Base-by-base conservation (phyloP, 2,329 filamentous ascomycete genomes). In the Cordyceps militaris region DNA sequence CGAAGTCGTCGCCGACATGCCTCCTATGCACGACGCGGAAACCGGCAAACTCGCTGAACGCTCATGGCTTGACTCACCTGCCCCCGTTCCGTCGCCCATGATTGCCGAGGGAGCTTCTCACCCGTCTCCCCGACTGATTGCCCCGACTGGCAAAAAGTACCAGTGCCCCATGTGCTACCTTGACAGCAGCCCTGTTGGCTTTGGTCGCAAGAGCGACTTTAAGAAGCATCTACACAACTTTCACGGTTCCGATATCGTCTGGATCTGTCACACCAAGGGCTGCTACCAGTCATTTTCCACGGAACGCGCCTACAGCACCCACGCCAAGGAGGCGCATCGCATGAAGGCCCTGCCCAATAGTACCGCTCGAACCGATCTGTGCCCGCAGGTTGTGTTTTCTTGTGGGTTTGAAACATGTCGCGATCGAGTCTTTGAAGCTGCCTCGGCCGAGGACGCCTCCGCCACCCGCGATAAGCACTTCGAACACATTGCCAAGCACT, bases 161-260 rank as follows among this genome's bases (percentile, higher is more conserved):
- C 72, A 76, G 64, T 77, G 74, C 62, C 74, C 74, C 28, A 74
- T 77, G 67, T 77, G 74, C 64, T 75, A 73, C 60, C 64, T 76
- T 43, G 73, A 77, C 64, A 73, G 72, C 65, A 76, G 75, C 61
- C 70, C 70, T 16, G 74, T 76, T 24, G 74, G 74, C 36, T 77
- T 76, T 51, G 74, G 74, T 36, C 71, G 74, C 59, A 77, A 76
- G 66, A 76, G 73, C 63, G 74, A 77, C 62, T 76, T 77, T 63
- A 77, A 77, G 69, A 76, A 77, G 67, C 74, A 77, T 61, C 66
- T 77, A n/a, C 73, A 76, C 67, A 75, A 75, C 64, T 77, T 76
- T 61, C 75, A 77, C 61, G 72, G 73, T 38, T 68, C 71, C 49
- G 73, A 76, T 61, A 68, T 71, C 36, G 67, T 71, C 40, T 77